Conservation (phyloP, 108 stramenopile species). For the Nitzschia sp. region DNA sequence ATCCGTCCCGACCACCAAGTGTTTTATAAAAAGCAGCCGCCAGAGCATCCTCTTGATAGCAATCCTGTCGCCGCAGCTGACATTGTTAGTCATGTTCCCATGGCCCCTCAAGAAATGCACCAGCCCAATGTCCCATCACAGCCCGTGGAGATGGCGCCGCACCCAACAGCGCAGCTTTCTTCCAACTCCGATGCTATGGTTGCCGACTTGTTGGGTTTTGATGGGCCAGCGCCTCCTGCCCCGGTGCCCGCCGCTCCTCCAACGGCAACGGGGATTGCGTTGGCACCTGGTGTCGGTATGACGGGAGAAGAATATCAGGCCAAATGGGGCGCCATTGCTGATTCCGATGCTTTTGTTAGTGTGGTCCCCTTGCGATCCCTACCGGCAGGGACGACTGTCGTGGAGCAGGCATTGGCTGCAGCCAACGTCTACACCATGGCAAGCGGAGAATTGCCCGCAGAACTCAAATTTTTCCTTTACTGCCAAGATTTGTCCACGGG, state of each 20-base stretch:
- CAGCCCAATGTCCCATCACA: conserved; percentile 17
- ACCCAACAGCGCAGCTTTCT: conserved; percentile 6
- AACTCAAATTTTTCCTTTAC: conserved; percentile 92
- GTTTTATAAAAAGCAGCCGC: conserved; percentile 70
- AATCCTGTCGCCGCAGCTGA: background rate
- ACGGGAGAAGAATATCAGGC: conserved; percentile 83
- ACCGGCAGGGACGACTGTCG: conserved; percentile 57
- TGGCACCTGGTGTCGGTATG: conserved; percentile 61
- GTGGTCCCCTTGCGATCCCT: conserved; percentile 46
- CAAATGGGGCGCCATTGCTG: conserved; percentile 80
- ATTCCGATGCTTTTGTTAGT: conserved; percentile 66
- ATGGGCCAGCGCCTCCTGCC: conserved; percentile 46
- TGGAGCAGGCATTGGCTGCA: conserved; percentile 62
- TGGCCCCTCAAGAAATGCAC: conserved; percentile 31
- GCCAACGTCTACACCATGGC: conserved; percentile 84
- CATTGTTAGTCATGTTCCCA: conserved; percentile 21
- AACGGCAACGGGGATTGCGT: conserved; percentile 41
- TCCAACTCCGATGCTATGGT: conserved; percentile 13
- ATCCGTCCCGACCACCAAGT: conserved; percentile 84
- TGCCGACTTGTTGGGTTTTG: conserved; percentile 75
- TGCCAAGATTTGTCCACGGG: conserved; percentile 62
- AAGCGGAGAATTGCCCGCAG: conserved; percentile 83
- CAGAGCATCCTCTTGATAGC: conserved; percentile 70
- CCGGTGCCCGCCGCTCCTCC: conserved; percentile 45
- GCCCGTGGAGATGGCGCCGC: conserved; percentile 12